Conservation (phyloP, 768 basidiomycete species). For the Panellus pusillus region DNA sequence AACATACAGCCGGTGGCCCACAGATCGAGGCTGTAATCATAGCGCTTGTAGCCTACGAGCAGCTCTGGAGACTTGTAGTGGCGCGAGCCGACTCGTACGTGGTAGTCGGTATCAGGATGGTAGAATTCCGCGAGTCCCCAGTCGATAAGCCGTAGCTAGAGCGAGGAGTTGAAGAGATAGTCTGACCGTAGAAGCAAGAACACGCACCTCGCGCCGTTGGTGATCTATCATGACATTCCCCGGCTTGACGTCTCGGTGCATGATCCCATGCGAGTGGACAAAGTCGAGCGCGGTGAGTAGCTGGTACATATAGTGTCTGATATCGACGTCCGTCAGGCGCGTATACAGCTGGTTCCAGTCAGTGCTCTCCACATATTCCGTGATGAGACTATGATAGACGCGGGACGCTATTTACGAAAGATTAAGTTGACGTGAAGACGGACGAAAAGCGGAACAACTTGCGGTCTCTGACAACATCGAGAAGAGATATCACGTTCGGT, state of each 20-base stretch:
- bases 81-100: constrained; percentile 59
- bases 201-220: constrained; percentile 53
- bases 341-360: constrained; percentile 66
- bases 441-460: constrained; percentile 4
- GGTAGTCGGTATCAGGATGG: constrained; percentile 67
- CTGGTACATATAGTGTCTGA: constrained; percentile 68
- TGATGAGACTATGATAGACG: constrained; percentile 64
- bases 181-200: neutral
- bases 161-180: neutral
- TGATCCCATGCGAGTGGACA: constrained; percentile 70
- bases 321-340: constrained; percentile 60
- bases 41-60: constrained; percentile 68
- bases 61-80: constrained; percentile 67
- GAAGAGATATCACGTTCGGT: constrained; percentile 63
- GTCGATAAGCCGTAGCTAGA: constrained; percentile 60
- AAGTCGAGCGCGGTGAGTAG: constrained; percentile 71
- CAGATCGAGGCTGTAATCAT: constrained; percentile 72
- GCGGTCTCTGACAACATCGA: constrained; percentile 69
- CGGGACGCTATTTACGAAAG: constrained; percentile 36
- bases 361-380: constrained; percentile 67
- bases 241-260: constrained; percentile 53
- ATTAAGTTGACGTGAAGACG: neutral
- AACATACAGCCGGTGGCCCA: constrained; percentile 78
- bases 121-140: constrained; percentile 82
- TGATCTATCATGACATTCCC: constrained; percentile 74